Conservation (phyloP, 2,329 filamentous ascomycete genomes). For the Calonectria leucothoes region DNA sequence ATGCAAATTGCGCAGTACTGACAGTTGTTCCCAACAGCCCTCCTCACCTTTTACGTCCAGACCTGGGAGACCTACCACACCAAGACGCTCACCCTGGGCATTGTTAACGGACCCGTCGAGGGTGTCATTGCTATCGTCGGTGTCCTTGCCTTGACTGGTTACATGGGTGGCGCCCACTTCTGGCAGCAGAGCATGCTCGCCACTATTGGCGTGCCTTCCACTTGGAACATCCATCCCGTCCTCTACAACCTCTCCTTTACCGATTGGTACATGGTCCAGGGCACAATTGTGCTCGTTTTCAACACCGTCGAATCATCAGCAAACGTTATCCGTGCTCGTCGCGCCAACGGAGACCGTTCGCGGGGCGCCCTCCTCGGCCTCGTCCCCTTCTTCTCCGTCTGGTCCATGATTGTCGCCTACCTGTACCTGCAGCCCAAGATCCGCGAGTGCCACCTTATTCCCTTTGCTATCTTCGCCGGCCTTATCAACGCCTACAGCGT, state of each 20-base stretch:
- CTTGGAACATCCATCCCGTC: slow-evolving; percentile 72
- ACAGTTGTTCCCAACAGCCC: slow-evolving; percentile 60
- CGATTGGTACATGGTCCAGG: slow-evolving; percentile 93
- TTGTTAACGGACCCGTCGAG: slow-evolving; percentile 95
- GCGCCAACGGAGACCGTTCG: slow-evolving; percentile 77
- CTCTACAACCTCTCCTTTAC: slow-evolving; percentile 88
- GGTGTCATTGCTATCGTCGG: slow-evolving; percentile 86
- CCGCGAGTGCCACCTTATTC: slow-evolving; percentile 84
- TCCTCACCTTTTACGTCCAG: slow-evolving; percentile 97
- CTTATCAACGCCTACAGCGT: slow-evolving; percentile 95
- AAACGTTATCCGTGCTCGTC: slow-evolving; percentile 87
- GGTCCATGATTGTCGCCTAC: slow-evolving; percentile 82
- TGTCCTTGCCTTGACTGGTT: slow-evolving; percentile 86
- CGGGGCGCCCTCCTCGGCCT: slow-evolving; percentile 85
- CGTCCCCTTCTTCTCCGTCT: slow-evolving; percentile 81
- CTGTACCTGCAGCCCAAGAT: slow-evolving; percentile 88
- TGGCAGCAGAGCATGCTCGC: slow-evolving; percentile 88
- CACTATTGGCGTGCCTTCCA: slow-evolving; percentile 75
- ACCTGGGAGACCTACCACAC: slow-evolving; percentile 99
- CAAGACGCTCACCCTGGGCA: slow-evolving; percentile 90
- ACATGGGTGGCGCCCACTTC: slow-evolving; percentile 88
- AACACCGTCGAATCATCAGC: slow-evolving; percentile 84
- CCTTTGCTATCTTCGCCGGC: slow-evolving; percentile 89
- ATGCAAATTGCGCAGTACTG: background rate
- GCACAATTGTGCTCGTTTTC: slow-evolving; percentile 81